These are phyloP conservation scores for Diplodia intermedia DNA, from an alignment of 2,329 filamentous ascomycete species.

Conservation along the genomic window DNA sequence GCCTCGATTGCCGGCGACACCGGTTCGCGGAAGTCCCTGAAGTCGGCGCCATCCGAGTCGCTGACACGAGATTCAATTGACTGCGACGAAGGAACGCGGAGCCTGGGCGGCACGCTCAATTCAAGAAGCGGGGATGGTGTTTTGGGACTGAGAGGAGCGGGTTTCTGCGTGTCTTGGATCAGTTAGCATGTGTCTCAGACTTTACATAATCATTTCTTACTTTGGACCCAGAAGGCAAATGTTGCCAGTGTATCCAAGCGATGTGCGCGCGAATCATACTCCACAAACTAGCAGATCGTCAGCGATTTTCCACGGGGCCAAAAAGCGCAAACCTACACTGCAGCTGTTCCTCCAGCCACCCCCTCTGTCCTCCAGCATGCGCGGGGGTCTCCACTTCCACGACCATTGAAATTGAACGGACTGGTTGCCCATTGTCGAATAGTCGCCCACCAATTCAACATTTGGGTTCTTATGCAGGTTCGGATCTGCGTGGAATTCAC, in stretches of 20 bases:
- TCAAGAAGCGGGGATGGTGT: conserved; percentile 74
- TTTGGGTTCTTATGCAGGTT: conserved; percentile 98
- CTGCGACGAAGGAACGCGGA: conserved; percentile 84
- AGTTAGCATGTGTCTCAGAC: conserved; percentile 14
- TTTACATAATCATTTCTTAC: conserved; percentile 55
- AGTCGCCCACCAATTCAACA: conserved; percentile 93
- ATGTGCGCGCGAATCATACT: conserved; percentile 94
- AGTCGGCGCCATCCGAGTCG: conserved; percentile 65
- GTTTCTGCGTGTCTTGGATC: conserved; percentile 46
- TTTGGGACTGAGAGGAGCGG: conserved; percentile 48
- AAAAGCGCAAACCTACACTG: conserved; percentile 65
- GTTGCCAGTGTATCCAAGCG: conserved; percentile 84
- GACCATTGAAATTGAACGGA: conserved; percentile 92
- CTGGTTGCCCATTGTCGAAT: conserved; percentile 78
- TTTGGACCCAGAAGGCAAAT: conserved; percentile 95
- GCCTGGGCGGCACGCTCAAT: conserved; percentile 73
- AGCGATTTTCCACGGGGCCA: not conserved
- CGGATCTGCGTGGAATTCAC: conserved; percentile 95
- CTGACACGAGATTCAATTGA: conserved; percentile 85
- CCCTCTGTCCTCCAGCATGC: conserved; percentile 77
- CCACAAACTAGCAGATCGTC: conserved; percentile 72
- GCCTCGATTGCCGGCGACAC: conserved; percentile 56
- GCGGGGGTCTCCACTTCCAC: conserved; percentile 97
- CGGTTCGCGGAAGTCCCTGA: conserved; percentile 52
- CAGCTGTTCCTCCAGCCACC: conserved; percentile 96